phyloP scores from a whole-genome alignment of 179 eudicot genomes.

The Monotropa hypopitys region DNA sequence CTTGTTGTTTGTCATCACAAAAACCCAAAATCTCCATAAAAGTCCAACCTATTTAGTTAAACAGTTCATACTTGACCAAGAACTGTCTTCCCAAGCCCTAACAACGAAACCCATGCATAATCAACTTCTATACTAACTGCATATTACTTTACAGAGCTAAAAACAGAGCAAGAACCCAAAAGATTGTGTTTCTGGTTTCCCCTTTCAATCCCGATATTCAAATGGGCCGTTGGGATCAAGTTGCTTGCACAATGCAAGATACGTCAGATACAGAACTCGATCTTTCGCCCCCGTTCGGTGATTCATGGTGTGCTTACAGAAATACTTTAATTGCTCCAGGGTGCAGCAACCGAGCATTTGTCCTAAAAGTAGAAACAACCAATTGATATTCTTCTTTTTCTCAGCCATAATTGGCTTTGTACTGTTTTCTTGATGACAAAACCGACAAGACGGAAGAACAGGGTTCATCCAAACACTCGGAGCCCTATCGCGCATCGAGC shows the following conservation, averaged over 20 bases:
- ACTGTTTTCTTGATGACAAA: slow-evolving; percentile 27
- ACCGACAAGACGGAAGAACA: slow-evolving; percentile 22
- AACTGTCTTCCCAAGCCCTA: neutral
- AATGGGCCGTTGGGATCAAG: slow-evolving; percentile 35
- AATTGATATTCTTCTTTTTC: slow-evolving; percentile 34
- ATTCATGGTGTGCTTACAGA: slow-evolving; percentile 40
- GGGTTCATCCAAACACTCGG: slow-evolving; percentile 28
- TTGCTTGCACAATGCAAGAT: slow-evolving; percentile 33
- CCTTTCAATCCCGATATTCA: slow-evolving; percentile 1
- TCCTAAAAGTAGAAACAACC: slow-evolving; percentile 50
- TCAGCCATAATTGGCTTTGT: slow-evolving; percentile 26
- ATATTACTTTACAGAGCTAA: neutral
- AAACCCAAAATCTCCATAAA: neutral
- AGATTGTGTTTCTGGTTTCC: no score
- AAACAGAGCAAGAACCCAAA: neutral
- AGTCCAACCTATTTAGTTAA: neutral
- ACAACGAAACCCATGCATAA: neutral
- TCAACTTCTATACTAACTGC: no score
- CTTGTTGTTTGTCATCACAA: neutral
- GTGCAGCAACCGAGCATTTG: slow-evolving; percentile 47
- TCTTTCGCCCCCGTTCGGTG: slow-evolving; percentile 68
- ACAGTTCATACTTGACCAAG: no score
- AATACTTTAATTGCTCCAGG: slow-evolving; percentile 38
- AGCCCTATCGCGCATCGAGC: slow-evolving; percentile 29
- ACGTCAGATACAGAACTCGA: slow-evolving; percentile 36